Evolutionary conservation across 75 land plant species (phyloP).

Genomic region (Picea glauca): DNA sequence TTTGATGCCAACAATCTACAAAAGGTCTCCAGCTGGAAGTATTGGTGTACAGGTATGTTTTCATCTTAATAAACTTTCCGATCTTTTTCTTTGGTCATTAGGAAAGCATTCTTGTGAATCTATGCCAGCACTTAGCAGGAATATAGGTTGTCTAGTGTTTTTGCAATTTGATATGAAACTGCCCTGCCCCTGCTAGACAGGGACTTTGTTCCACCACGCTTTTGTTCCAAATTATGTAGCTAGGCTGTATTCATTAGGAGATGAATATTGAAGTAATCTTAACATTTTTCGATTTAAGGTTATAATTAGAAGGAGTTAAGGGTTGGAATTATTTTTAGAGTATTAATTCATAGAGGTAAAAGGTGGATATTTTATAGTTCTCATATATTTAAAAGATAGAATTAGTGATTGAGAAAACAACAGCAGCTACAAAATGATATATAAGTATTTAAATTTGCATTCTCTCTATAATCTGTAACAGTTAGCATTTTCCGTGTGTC

Average conservation of each 20-base stretch:
- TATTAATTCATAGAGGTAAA: too few species aligned
- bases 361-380: too few species aligned
- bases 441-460: too few species aligned
- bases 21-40: conserved; percentile 55
- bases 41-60: conserved; percentile 66
- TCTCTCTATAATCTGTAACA: too few species aligned
- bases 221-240: conserved; percentile 2
- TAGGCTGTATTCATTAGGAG: background rate
- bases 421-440: too few species aligned
- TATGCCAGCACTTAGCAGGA: background rate
- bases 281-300: background rate
- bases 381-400: too few species aligned
- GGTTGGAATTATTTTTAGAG: background rate
- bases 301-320: background rate
- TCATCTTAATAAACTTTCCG: background rate
- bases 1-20: conserved; percentile 43
- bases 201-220: background rate
- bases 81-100: background rate
- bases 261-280: background rate
- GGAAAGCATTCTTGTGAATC: background rate
- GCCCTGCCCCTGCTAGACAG: background rate
- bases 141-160: background rate
- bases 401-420: too few species aligned
- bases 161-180: background rate
- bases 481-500: too few species aligned